Conservation (phyloP, 768 basidiomycete genomes). For the Dioszegia hungarica region DNA sequence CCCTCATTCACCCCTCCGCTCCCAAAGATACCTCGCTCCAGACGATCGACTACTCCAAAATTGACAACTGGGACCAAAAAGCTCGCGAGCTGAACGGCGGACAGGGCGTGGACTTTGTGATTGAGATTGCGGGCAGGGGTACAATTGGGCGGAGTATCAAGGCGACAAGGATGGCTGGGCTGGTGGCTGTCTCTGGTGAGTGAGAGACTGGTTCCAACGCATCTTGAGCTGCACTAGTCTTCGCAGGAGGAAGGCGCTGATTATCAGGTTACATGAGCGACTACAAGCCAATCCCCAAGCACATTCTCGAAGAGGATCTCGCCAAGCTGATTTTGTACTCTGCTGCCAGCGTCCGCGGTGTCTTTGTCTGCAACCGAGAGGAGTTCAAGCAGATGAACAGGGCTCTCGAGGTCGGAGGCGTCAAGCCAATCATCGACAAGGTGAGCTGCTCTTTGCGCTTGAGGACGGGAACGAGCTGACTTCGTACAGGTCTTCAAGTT, state of each 20-base stretch:
- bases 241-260: neutral
- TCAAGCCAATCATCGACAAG: conserved; percentile 58
- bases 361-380: conserved; percentile 49
- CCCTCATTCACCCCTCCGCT: conserved; percentile 47
- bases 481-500: conserved; percentile 53
- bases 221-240: too few relatives aligned
- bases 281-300: conserved; percentile 25
- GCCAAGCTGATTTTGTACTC: conserved; percentile 49
- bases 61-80: conserved; percentile 60
- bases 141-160: conserved; percentile 35
- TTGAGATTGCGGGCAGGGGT: conserved; percentile 38
- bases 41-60: conserved; percentile 61
- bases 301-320: conserved; percentile 43
- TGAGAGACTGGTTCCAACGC: neutral
- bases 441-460: too few relatives aligned
- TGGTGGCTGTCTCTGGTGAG: conserved; percentile 35
- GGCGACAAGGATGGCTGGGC: conserved; percentile 28
- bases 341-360: conserved; percentile 47
- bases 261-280: conserved; percentile 29
- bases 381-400: conserved; percentile 60
- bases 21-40: conserved; percentile 23
- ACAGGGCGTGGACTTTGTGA: conserved; percentile 37
- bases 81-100: conserved; percentile 51
- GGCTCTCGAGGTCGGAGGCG: conserved; percentile 53
- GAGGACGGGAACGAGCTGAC: too few relatives aligned